These are phyloP conservation scores for Quambalaria eucalypti DNA, from an alignment of 1,284 basidiomycete genomes.

Conservation along the genomic window DNA sequence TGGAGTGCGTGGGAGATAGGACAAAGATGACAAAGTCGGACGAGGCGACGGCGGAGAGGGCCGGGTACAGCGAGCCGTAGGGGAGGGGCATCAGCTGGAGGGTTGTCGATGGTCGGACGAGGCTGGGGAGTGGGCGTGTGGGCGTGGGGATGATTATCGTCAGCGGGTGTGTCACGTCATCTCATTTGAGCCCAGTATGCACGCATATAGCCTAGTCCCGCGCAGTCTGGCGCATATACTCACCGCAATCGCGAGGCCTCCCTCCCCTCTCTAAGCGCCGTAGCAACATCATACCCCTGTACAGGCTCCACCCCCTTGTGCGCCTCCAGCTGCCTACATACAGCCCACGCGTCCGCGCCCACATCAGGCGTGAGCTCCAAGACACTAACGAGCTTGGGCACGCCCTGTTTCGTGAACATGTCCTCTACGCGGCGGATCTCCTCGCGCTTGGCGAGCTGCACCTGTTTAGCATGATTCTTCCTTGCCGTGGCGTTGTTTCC, in stretches of 20 bases:
- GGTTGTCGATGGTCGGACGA: constrained; percentile 68
- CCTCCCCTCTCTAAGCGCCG: neutral
- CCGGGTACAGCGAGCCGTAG: constrained; percentile 57
- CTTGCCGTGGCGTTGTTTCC: neutral
- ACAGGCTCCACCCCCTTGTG: neutral
- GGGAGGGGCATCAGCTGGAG: constrained; percentile 68
- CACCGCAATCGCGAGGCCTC: neutral
- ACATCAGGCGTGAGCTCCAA: constrained; percentile 66
- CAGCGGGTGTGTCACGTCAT: neutral
- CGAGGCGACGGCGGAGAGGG: constrained; percentile 75
- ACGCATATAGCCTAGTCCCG: neutral
- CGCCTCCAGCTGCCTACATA: constrained; percentile 56
- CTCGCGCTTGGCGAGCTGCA: constrained; percentile 33
- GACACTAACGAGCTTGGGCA: constrained; percentile 68
- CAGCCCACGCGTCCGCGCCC: constrained; percentile 54
- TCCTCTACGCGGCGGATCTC: constrained; percentile 31
- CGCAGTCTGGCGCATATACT: neutral
- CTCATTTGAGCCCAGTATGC: no score
- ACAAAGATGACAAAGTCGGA: constrained; percentile 85
- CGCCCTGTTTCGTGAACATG: constrained; percentile 49
- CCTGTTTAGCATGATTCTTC: constrained; percentile 37
- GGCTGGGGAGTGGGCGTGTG: neutral
- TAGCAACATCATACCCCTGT: neutral
- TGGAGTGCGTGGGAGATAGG: constrained; percentile 71
- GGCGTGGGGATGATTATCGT: neutral